These are phyloP conservation scores for Colletotrichum sp. DNA, from an alignment of 2,329 filamentous ascomycete genomes.

Conservation along the genomic window DNA sequence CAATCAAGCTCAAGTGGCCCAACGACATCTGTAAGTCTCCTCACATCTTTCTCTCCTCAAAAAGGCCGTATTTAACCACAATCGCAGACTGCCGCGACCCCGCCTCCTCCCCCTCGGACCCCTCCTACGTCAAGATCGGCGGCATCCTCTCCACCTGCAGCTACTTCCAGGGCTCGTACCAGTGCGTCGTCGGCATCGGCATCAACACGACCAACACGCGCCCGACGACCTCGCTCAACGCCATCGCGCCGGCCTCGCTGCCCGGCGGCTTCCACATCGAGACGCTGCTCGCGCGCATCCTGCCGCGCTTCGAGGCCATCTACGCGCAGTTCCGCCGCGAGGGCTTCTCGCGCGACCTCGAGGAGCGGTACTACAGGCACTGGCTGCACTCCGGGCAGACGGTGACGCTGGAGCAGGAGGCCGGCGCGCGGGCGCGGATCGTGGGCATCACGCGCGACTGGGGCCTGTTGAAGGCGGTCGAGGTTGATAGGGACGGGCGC, in stretches of 20 bases:
- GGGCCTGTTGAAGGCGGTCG: slow-evolving; percentile 85
- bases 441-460: slow-evolving; percentile 91
- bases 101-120: slow-evolving; percentile 47
- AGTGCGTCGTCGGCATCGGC: slow-evolving; percentile 85
- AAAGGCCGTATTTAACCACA: neutral
- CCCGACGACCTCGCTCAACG: slow-evolving; percentile 86
- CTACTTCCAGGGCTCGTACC: slow-evolving; percentile 79
- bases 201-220: slow-evolving; percentile 84
- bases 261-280: slow-evolving; percentile 68
- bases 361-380: slow-evolving; percentile 77
- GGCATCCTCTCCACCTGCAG: slow-evolving; percentile 91
- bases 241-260: slow-evolving; percentile 62
- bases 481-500: slow-evolving; percentile 76
- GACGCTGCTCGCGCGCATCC: slow-evolving; percentile 79
- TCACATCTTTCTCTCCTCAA: neutral
- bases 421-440: slow-evolving; percentile 75
- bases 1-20: slow-evolving; percentile 93
- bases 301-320: slow-evolving; percentile 78
- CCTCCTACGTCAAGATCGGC: slow-evolving; percentile 83
- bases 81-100: slow-evolving; percentile 69
- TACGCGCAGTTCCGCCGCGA: slow-evolving; percentile 76
- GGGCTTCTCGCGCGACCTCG: slow-evolving; percentile 78
- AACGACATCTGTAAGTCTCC: slow-evolving; percentile 81
- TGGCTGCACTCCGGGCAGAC: slow-evolving; percentile 85
- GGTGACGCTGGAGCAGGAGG: slow-evolving; percentile 80